These are phyloP conservation scores for Alternaria brassicae DNA, from an alignment of 2,329 filamentous ascomycete species.

Conservation along the genomic window DNA sequence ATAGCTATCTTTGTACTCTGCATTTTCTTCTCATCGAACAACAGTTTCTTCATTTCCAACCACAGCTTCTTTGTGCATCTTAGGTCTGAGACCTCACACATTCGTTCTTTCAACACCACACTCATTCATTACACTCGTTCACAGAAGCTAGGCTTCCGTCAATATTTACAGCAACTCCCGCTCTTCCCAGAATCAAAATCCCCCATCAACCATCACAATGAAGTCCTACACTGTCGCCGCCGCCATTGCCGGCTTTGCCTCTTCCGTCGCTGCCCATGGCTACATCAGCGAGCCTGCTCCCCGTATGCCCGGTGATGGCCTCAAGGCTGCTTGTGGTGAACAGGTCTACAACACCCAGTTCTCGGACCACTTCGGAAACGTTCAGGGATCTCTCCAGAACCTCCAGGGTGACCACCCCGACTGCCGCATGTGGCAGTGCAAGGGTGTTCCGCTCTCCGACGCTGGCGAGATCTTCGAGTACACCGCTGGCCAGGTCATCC, in stretches of 20 bases:
- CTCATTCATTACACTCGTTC: slow-evolving; percentile 41
- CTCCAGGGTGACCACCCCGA: slow-evolving; percentile 53
- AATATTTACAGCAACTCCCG: slow-evolving; percentile 27
- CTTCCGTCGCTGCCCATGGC: slow-evolving; percentile 61
- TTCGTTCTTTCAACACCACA: slow-evolving; percentile 44
- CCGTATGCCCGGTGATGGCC: slow-evolving; percentile 60
- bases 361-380: slow-evolving; percentile 64
- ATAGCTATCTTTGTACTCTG: slow-evolving; percentile 22
- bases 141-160: slow-evolving; percentile 45
- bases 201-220: slow-evolving; percentile 46
- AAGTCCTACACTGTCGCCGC: slow-evolving; percentile 54
- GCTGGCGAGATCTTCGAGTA: slow-evolving; percentile 60
- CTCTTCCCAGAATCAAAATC: slow-evolving; percentile 19
- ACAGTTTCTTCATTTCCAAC: slow-evolving; percentile 32
- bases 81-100: slow-evolving; percentile 50
- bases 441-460: slow-evolving; percentile 65
- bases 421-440: slow-evolving; percentile 65
- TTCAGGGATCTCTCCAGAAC: slow-evolving; percentile 63
- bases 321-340: slow-evolving; percentile 61
- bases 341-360: slow-evolving; percentile 62
- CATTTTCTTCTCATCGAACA: slow-evolving; percentile 22
- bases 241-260: slow-evolving; percentile 53
- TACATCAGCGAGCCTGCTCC: slow-evolving; percentile 58
- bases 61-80: slow-evolving; percentile 35
- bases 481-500: slow-evolving; percentile 58